Conservation (phyloP, 257 asterid genomes). For the Solanum habrochaites region DNA sequence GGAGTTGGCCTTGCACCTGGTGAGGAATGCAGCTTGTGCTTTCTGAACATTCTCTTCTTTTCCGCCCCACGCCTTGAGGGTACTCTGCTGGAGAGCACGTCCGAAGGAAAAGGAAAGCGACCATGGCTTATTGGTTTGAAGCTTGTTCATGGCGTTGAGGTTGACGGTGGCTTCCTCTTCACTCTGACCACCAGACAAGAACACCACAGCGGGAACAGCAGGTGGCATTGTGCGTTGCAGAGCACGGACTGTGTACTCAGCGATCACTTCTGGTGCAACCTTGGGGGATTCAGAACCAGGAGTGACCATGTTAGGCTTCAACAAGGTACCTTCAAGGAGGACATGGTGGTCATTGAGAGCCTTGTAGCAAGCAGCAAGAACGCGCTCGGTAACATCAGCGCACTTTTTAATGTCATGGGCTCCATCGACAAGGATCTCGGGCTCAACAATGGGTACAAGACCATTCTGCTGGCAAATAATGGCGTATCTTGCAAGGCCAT, state of each 20-base stretch:
- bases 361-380: constrained; percentile 62
- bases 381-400: constrained; percentile 55
- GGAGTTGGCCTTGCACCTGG: constrained; percentile 55
- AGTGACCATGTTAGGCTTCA: constrained; percentile 65
- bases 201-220: constrained; percentile 57
- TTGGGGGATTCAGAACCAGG: constrained; percentile 49
- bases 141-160: constrained; percentile 53
- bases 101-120: constrained; percentile 43
- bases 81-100: constrained; percentile 57
- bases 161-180: constrained; percentile 53
- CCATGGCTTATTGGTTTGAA: constrained; percentile 60
- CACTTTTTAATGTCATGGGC: constrained; percentile 40
- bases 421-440: constrained; percentile 64
- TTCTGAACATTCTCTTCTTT: constrained; percentile 31
- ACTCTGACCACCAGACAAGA: constrained; percentile 58
- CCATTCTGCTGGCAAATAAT: constrained; percentile 63
- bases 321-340: constrained; percentile 48
- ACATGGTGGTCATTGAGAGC: constrained; percentile 54
- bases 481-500: constrained; percentile 52
- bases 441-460: constrained; percentile 56
- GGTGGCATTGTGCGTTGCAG: constrained; percentile 57
- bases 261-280: constrained; percentile 51
- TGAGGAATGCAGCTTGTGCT: constrained; percentile 42
- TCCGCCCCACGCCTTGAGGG: constrained; percentile 58
- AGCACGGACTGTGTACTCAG: constrained; percentile 52